Base-by-base conservation (phyloP, 805 yeast genomes). In the Phaffomyces antillensis region DNA sequence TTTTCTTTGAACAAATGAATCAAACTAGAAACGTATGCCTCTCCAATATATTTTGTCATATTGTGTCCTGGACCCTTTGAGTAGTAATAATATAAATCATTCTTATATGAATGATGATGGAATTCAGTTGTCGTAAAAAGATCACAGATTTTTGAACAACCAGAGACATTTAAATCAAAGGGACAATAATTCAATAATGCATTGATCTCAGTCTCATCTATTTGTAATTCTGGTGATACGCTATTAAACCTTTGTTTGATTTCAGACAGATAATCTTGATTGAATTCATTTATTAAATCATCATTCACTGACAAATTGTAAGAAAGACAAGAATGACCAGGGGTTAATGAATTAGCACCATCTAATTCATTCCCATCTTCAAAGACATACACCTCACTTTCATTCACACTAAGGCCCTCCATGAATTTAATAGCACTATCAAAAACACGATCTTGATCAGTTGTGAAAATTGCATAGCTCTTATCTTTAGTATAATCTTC, bases 301-400 rank as follows among this genome's bases (percentile, higher is more conserved):
- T 56, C 55, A 44, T 65, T 52, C 4, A 52, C 25, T 15, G 46
- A 18, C 45, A 59, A 70, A 26, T 69, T 65, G 26, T 57, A 57
- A 54, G 78, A 73, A 12, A 70, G 71, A 43, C 64, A 59, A 24
- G 74, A 65, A 4, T 49, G 44, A 17, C 46, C 52, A 16, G 85
- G 79, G 7, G 85, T 76, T 59, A 82, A 65, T 5, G 83, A 70
- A 60, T 81, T 75, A 31, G 76, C 81, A 31, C 87, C 87, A 56
- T 65, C 68, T 5, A 53, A 49, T 10, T 57, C 61, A 40, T 64
- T 48, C 33, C 44, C 64, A 56, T 81, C 87, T 37, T 70, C 67
- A 23, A 80, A 53, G 12, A 73, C 63, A 16, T 77, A 7, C 17
- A 34, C 24, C 4, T 34, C 66, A 3, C 25, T 36, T 16, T 36